A percentile compares a stretch with the other conserved stretches of the same genome.
phyloP scores from a whole-genome alignment of 1,139 yeast species.

The Debaryomyces sp. region DNA sequence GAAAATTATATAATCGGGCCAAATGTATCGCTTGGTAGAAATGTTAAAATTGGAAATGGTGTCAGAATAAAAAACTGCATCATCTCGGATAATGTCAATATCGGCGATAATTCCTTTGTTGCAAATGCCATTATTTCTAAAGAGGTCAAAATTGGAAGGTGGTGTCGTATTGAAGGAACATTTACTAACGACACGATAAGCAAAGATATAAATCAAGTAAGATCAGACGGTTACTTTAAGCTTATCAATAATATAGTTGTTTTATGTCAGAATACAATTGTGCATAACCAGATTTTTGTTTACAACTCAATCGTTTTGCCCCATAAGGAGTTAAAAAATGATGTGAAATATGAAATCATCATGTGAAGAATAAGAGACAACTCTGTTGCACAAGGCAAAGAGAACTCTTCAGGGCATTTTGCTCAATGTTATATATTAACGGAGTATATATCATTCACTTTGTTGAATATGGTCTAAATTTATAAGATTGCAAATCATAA shows the following conservation, averaged over 20 bases:
- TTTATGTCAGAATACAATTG: slow-evolving; percentile 54
- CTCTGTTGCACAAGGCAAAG: background rate
- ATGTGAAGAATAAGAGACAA: slow-evolving; percentile 38
- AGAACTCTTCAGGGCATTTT: background rate
- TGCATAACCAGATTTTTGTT: slow-evolving; percentile 56
- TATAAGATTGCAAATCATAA: background rate
- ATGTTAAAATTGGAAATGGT: slow-evolving; percentile 54
- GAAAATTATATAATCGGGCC: slow-evolving; percentile 58
- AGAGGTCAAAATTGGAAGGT: slow-evolving; percentile 53
- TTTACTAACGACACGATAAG: slow-evolving; percentile 46
- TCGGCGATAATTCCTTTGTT: slow-evolving; percentile 52
- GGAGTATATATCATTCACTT: background rate
- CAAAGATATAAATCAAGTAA: slow-evolving; percentile 18
- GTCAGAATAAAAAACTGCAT: slow-evolving; percentile 59
- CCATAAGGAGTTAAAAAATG: slow-evolving; percentile 57
- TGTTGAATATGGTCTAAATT: background rate
- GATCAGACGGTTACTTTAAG: slow-evolving; percentile 49
- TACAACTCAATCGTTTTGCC: slow-evolving; percentile 65
- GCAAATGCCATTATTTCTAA: slow-evolving; percentile 56
- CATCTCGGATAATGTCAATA: slow-evolving; percentile 48
- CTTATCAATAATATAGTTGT: slow-evolving; percentile 56
- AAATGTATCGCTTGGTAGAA: slow-evolving; percentile 62
- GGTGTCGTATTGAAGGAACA: slow-evolving; percentile 69
- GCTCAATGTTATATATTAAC: background rate
- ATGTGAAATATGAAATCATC: slow-evolving; percentile 59